Conservation (phyloP, 257 asterid species). For the Solanum peruvianum region DNA sequence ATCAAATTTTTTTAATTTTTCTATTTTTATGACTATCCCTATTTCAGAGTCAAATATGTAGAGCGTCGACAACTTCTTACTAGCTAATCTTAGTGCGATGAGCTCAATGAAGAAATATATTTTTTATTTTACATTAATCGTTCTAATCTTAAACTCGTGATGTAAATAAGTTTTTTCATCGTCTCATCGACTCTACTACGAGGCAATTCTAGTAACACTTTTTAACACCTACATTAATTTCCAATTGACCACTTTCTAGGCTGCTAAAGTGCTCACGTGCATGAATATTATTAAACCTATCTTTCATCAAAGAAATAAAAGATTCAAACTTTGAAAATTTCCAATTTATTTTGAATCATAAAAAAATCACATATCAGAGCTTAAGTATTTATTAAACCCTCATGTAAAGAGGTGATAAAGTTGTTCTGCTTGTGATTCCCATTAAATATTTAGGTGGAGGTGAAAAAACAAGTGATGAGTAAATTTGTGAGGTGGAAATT, state of each 20-base stretch:
- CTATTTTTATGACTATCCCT: no score
- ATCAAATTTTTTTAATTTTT: no score
- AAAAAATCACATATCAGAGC: conserved; percentile 18
- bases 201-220: not conserved
- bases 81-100: not conserved
- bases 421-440: conserved; percentile 59
- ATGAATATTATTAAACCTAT: not conserved
- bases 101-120: not conserved
- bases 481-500: conserved; percentile 53
- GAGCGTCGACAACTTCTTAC: not conserved
- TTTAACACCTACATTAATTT: not conserved
- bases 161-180: not conserved
- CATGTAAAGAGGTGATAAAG: conserved; percentile 80
- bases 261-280: conserved; percentile 2
- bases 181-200: not conserved
- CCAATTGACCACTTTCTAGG: not conserved
- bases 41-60: not conserved
- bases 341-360: not conserved
- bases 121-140: not conserved
- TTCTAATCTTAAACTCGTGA: not conserved
- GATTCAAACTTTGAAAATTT: conserved; percentile 40
- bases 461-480: conserved; percentile 20
- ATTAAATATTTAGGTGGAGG: conserved; percentile 49
- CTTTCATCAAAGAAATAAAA: not conserved
- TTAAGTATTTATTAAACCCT: conserved; percentile 50